phyloP scores from a whole-genome alignment of 306 rosid genomes.

The Clitoria ternatea region DNA sequence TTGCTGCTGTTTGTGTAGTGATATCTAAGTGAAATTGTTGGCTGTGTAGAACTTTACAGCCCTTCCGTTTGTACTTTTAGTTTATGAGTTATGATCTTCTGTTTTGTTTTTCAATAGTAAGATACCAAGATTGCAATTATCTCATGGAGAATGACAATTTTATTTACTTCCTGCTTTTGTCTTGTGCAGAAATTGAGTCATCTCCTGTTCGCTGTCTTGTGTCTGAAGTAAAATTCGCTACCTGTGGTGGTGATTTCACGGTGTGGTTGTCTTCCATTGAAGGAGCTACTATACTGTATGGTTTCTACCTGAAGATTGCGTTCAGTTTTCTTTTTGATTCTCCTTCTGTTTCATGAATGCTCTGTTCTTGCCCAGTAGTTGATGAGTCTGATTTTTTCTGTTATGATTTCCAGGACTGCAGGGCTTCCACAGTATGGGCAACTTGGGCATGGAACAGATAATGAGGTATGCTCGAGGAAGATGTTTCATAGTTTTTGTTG shows the following conservation, averaged over 20 bases:
- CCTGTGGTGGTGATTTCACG: conserved; percentile 91
- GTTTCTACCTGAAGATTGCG: conserved; percentile 35
- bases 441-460: conserved; percentile 98
- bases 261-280: conserved; percentile 85
- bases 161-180: conserved; percentile 7
- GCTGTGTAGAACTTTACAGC: background rate
- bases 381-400: conserved; percentile 20
- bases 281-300: conserved; percentile 96
- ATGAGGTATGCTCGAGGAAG: conserved; percentile 60
- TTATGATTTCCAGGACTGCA: conserved; percentile 62
- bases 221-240: conserved; percentile 61
- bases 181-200: conserved; percentile 61
- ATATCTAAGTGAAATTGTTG: background rate
- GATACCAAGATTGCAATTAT: background rate
- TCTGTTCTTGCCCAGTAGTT: conserved; percentile 5
- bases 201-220: conserved; percentile 90
- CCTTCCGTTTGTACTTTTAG: background rate
- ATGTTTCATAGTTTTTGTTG: background rate
- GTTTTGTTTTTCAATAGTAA: background rate
- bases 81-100: too few relatives aligned
- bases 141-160: background rate
- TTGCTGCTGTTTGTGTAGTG: background rate
- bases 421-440: conserved; percentile 97
- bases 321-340: conserved; percentile 21
- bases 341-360: background rate